phyloP scores from a whole-genome alignment of 2,329 filamentous ascomycete species.

The Fusarium solani-melongenae region DNA sequence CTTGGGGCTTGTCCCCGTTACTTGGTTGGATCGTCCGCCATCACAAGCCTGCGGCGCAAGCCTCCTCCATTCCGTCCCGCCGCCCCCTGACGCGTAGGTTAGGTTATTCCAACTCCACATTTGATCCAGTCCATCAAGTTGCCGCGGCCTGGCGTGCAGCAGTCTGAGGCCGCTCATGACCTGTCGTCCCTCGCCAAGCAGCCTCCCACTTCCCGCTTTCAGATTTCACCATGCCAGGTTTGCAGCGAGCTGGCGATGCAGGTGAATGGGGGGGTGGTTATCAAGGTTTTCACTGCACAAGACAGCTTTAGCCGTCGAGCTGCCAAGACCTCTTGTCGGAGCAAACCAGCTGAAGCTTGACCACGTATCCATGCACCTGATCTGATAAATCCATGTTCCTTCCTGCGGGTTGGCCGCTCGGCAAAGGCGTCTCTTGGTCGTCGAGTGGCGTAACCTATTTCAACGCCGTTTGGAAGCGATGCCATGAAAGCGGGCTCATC shows the following conservation, averaged over 20 bases:
- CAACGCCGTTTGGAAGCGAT: constrained; percentile 17
- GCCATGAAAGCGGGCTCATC: constrained; percentile 20
- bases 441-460: constrained; percentile 28
- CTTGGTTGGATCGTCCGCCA: constrained; percentile 28
- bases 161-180: constrained; percentile 1
- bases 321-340: neutral
- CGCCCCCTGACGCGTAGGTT: constrained; percentile 38
- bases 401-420: constrained; percentile 10
- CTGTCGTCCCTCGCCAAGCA: constrained; percentile 22
- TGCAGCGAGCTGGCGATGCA: constrained; percentile 18
- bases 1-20: constrained; percentile 22
- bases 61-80: constrained; percentile 33
- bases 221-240: constrained; percentile 10
- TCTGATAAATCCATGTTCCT: constrained; percentile 11
- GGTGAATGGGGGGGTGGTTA: constrained; percentile 1
- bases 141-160: constrained; percentile 17
- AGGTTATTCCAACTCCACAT: constrained; percentile 4
- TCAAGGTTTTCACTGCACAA: constrained; percentile 21
- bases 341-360: neutral
- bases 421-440: constrained; percentile 30
- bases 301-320: constrained; percentile 5
- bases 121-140: constrained; percentile 15
- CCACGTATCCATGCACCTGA: constrained; percentile 29
- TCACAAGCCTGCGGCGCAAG: constrained; percentile 5
- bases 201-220: constrained; percentile 31